Conservation (phyloP, 2,329 filamentous ascomycete species). For the Gnomoniopsis smithogilvyi region DNA sequence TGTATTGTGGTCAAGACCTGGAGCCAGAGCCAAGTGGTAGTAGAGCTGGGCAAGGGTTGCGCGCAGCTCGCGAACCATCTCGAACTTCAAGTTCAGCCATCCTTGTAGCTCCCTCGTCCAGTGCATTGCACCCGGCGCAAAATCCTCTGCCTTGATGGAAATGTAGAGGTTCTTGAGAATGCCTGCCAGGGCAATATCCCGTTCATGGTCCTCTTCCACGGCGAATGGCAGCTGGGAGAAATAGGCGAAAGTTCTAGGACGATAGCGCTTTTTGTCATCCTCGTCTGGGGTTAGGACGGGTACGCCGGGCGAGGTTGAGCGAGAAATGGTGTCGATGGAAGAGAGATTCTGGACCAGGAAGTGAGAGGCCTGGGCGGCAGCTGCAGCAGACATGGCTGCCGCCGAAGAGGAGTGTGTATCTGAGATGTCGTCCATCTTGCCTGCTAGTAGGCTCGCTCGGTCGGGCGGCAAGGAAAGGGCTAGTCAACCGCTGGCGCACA, state of each 20-base stretch:
- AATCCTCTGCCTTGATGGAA: constrained; percentile 87
- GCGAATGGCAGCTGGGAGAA: constrained; percentile 85
- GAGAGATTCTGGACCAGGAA: constrained; percentile 37
- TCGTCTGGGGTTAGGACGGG: constrained; percentile 46
- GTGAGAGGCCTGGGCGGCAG: constrained; percentile 34
- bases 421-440: constrained; percentile 33
- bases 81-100: constrained; percentile 97
- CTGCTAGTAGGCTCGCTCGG: neutral
- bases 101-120: constrained; percentile 95
- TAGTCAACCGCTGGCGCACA: constrained; percentile 2
- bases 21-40: constrained; percentile 88
- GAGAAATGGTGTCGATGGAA: constrained; percentile 68
- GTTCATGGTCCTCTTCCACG: constrained; percentile 75
- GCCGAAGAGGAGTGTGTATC: constrained; percentile 22
- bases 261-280: constrained; percentile 62
- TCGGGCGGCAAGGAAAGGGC: neutral
- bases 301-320: constrained; percentile 79
- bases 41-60: constrained; percentile 85
- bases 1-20: constrained; percentile 77
- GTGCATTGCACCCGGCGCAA: constrained; percentile 87
- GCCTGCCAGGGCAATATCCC: constrained; percentile 75
- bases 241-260: constrained; percentile 91
- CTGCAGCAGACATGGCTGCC: constrained; percentile 34
- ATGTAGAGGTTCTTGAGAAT: constrained; percentile 95
- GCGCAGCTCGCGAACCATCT: constrained; percentile 81